Conservation (phyloP, 306 rosid genomes). For the Malus asiatica region DNA sequence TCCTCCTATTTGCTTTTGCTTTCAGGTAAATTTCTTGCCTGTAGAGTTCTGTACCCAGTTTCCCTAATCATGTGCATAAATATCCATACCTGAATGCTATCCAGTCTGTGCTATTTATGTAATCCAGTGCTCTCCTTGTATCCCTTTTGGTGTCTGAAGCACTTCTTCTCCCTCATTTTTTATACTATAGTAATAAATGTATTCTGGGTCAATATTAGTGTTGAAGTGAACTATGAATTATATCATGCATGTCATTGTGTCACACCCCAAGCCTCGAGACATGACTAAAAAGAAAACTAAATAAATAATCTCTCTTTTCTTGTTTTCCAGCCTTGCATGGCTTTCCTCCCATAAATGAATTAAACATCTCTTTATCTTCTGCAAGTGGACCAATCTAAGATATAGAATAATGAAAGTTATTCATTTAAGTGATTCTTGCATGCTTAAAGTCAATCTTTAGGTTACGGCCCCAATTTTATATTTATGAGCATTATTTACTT, state of each 20-base stretch:
- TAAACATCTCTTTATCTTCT: too few relatives aligned
- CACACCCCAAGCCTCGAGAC: not conserved
- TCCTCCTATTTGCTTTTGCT: constrained; percentile 93
- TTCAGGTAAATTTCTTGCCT: constrained; percentile 57
- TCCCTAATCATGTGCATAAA: constrained; percentile 10
- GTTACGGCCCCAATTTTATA: not conserved
- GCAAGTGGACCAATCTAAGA: too few relatives aligned
- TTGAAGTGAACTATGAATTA: not conserved
- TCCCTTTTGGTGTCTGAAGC: not conserved
- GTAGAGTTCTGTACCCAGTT: constrained; percentile 8
- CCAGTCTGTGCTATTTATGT: not conserved
- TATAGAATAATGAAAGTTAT: too few relatives aligned
- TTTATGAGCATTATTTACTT: too few relatives aligned
- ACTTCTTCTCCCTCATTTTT: not conserved
- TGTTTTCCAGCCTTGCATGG: not conserved
- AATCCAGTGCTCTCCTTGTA: not conserved
- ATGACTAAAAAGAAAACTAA: too few relatives aligned
- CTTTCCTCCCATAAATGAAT: too few relatives aligned
- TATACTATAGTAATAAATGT: not conserved
- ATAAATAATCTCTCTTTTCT: too few relatives aligned
- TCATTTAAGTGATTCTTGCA: not conserved
- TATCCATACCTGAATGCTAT: not conserved
- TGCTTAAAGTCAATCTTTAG: not conserved
- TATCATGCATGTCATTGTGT: not conserved
- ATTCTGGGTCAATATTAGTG: not conserved